Base-by-base conservation (phyloP, 176 grass and related monocot species). In the Carex kokanica region DNA sequence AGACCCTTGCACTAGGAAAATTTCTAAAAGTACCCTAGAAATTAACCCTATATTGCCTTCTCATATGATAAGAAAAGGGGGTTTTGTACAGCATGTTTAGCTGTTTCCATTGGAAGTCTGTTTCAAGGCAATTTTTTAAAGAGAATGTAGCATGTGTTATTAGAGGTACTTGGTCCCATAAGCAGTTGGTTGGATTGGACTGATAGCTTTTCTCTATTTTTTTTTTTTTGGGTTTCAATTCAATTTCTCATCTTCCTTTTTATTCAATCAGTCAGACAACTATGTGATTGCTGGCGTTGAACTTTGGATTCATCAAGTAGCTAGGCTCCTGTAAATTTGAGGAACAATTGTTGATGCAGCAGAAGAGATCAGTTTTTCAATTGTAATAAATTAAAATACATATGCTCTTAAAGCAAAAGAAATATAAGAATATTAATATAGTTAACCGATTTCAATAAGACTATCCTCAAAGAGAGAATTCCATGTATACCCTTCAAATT, bases 1-100 rank as follows among this genome's bases (percentile, higher is more conserved):
- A 25, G 83, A 84, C 88, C 84, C 17, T 80, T 85, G 78, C 29
- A 45, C 56, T 68, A 59, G 64, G 17, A 81, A 85, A 86, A 63
- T 70, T 38, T 78, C 62, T 87, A 64, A 24, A 27, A 21, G 5
- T 12, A 54, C 53, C 85, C 34, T 69, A 12, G 18, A 56, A 57
- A 12, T 49, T 49, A 85, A 64, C 61, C 81, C 17, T 64, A 79
- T 13, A 45, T 36, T 49, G 27, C 8, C 8, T 15, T 59, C 24
- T 31, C 56, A 29, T 67, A 74, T 13, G 61, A 8, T 82, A 83
- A 20, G 62, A 29, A 84, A 78, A 81, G 27, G 64, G 77, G 67
- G 2, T 79, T 74, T 74, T 29, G 1, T 74, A 49, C 80, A 67
- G 45, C 11, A 51, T 74, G 15, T 36, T 1, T 72, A 47, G 67